Percentiles rank a stretch among this genome's conserved stretches.
Conservation (phyloP, 2,329 filamentous ascomycete species). For the Ciborinia camelliae region DNA sequence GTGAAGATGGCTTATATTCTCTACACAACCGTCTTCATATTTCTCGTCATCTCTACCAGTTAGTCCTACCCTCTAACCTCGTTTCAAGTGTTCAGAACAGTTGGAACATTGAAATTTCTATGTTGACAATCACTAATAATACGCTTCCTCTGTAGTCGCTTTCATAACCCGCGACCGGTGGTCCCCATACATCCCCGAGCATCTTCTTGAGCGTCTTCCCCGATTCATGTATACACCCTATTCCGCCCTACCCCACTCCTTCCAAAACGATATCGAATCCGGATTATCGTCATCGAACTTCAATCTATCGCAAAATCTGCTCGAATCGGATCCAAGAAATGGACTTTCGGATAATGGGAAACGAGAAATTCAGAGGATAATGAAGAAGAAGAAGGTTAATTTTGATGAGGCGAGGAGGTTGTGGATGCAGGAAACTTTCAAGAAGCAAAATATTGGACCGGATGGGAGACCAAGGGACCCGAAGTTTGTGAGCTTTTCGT, state of each 20-base stretch:
- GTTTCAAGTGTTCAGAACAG: constrained; percentile 14
- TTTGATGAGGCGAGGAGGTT: constrained; percentile 90
- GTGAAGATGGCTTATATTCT: constrained; percentile 71
- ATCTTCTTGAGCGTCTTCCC: constrained; percentile 44
- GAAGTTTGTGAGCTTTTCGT: constrained; percentile 85
- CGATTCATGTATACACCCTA: constrained; percentile 64
- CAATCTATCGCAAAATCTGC: constrained; percentile 76
- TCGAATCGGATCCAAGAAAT: constrained; percentile 70
- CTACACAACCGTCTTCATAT: constrained; percentile 70
- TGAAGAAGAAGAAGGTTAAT: constrained; percentile 76
- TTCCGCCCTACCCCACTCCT: constrained; percentile 70
- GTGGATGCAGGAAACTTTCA: constrained; percentile 82
- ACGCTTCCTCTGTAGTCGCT: constrained; percentile 49
- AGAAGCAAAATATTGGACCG: constrained; percentile 79
- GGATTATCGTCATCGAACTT: constrained; percentile 82
- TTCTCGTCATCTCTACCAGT: constrained; percentile 70
- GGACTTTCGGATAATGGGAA: constrained; percentile 82
- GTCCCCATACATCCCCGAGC: constrained; percentile 56
- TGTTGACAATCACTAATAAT: constrained; percentile 21
- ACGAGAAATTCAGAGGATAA: constrained; percentile 78
- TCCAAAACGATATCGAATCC: constrained; percentile 81
- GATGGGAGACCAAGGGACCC: constrained; percentile 88
- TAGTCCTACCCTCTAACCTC: constrained; percentile 32
- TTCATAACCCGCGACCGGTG: constrained; percentile 79
- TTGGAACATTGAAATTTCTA: not conserved